A percentile compares a stretch with the other conserved stretches of the same genome.
Evolutionary conservation across 495 filamentous ascomycete genomes (phyloP).

Genomic region (Lasiosphaeria hispida): DNA sequence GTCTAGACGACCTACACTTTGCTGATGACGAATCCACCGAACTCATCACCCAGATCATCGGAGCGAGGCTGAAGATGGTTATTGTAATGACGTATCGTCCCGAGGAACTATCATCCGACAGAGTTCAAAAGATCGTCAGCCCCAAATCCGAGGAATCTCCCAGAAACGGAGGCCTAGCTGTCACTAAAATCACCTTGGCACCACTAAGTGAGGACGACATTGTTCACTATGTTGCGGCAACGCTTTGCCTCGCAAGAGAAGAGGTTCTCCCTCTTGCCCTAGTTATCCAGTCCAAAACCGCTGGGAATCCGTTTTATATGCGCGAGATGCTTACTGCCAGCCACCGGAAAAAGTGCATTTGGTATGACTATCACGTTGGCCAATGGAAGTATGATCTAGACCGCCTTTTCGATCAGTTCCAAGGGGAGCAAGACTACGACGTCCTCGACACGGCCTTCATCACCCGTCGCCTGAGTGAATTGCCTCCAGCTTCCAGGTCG

Average conservation of each 20-base stretch:
- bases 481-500: constrained; percentile 66
- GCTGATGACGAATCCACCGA: constrained; percentile 84
- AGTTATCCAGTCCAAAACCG: constrained; percentile 77
- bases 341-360: constrained; percentile 80
- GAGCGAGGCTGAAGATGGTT: constrained; percentile 69
- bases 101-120: constrained; percentile 49
- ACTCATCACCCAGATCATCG: constrained; percentile 70
- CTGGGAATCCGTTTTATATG: constrained; percentile 84
- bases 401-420: constrained; percentile 76
- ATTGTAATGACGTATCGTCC: constrained; percentile 67
- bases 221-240: constrained; percentile 70
- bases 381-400: constrained; percentile 84
- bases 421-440: constrained; percentile 69
- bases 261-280: constrained; percentile 63
- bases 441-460: constrained; percentile 80
- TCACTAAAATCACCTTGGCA: constrained; percentile 63
- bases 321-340: constrained; percentile 87
- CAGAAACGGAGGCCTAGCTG: constrained; percentile 42
- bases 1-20: constrained; percentile 82
- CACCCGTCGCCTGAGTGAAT: constrained; percentile 68
- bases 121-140: constrained; percentile 45
- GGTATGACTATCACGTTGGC: constrained; percentile 78
- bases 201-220: constrained; percentile 74
- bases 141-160: constrained; percentile 48
- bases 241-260: constrained; percentile 60